Evolutionary conservation across 2,329 filamentous ascomycete genomes (phyloP).

Genomic region (Dothidotthia symphoricarpi): DNA sequence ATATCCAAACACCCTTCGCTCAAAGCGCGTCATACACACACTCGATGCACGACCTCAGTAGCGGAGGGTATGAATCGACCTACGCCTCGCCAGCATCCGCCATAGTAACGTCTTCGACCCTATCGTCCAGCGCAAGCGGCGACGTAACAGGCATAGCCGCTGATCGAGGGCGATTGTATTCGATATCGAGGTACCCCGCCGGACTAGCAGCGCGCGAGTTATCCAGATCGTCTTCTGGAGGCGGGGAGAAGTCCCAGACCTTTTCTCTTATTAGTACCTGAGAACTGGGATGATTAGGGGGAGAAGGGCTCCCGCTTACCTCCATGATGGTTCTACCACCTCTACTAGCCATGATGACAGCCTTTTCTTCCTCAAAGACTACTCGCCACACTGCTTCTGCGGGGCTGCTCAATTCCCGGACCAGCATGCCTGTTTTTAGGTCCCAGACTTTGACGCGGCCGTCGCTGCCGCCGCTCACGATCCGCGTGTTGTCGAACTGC

Average conservation of each 20-base stretch:
- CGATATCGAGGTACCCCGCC: slow-evolving; percentile 39
- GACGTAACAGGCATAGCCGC: slow-evolving; percentile 28
- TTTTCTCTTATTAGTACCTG: slow-evolving; percentile 44
- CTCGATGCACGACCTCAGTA: too few species aligned
- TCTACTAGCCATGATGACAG: slow-evolving; percentile 88
- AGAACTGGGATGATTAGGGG: slow-evolving; percentile 1
- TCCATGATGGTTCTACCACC: slow-evolving; percentile 93
- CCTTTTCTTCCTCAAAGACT: slow-evolving; percentile 97
- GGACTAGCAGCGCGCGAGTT: slow-evolving; percentile 43
- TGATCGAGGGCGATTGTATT: slow-evolving; percentile 34
- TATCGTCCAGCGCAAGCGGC: slow-evolving; percentile 22
- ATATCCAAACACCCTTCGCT: too few species aligned
- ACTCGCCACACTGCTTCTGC: slow-evolving; percentile 97
- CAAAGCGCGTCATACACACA: too few species aligned
- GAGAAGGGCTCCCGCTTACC: slow-evolving; percentile 55
- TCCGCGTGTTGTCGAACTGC: slow-evolving; percentile 93
- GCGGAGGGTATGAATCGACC: too few species aligned
- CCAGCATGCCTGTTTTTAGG: slow-evolving; percentile 82
- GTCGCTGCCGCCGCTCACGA: slow-evolving; percentile 94
- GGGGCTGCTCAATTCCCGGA: slow-evolving; percentile 85
- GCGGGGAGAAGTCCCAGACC: slow-evolving; percentile 92
- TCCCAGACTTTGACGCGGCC: slow-evolving; percentile 99
- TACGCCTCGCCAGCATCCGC: slow-evolving; percentile 26
- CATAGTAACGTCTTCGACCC: slow-evolving; percentile 34
- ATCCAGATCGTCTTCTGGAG: slow-evolving; percentile 55